Evolutionary conservation across 306 rosid genomes (phyloP), one percentile per base, ranked within the genome.

Genomic region (Sicyos edulis): DNA sequence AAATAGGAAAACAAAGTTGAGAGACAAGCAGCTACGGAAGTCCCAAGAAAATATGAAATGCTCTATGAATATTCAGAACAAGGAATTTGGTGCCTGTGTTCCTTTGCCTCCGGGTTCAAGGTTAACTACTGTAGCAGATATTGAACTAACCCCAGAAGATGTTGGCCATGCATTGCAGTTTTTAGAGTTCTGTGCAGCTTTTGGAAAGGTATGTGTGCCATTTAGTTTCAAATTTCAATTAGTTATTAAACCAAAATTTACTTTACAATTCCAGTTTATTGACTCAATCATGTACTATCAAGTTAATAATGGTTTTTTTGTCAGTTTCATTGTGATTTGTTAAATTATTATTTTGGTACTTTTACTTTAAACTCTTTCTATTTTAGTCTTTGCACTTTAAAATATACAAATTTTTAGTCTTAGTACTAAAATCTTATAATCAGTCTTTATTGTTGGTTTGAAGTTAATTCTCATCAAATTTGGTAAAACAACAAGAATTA

Each of bases 161-260:
- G 80, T 85, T 82, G 98, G 93, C 8, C 75, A 77, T 37, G 97
- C 85, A n/a, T 54, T 93, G 76, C 98, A 93, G 63, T 83, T 93
- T 73, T 55, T 93, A 51, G 96, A 90, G 72, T 93, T 93, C 66
- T 90, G 88, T 74, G 77, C 80, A 52, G 79, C 80, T 14, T 93
- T 93, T 71, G 89, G 91, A 50, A 86, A 88, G 95, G 96, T 88
- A 88, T 72, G 49, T 1, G n/a, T 52, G 17, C 53, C 45, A 53
- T 21, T 29, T 51, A 24, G 32, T 49, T 49, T 49, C 53, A 49
- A 13, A 9, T 21, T 47, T 49, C 19, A 50, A 26, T 69, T 69
- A 7, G 19, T 49, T 61, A 61, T 32, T 61, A 14, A 61, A 7
- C 21, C 10, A 61, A 60, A 61, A 32, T 61, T 61, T 59, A 14